These are phyloP conservation scores for Boletus pseudo-olivaceus DNA, from an alignment of 768 basidiomycete species.

Conservation along the genomic window DNA sequence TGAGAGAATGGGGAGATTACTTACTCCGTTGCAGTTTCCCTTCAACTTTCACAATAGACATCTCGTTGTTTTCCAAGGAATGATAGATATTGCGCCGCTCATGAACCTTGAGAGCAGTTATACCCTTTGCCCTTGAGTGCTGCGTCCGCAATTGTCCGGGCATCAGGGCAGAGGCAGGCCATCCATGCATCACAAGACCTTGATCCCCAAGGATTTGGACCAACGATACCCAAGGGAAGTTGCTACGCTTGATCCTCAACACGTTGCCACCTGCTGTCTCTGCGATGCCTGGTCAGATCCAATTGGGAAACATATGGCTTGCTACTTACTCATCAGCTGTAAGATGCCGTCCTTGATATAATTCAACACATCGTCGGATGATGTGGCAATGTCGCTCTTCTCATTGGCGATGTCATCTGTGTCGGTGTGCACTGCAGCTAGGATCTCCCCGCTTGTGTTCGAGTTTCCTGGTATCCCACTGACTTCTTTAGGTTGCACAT, in stretches of 20 bases:
- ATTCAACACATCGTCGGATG: neutral
- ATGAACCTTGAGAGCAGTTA: constrained; percentile 2
- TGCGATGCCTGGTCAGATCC: too few species aligned
- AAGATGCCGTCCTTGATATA: too few species aligned
- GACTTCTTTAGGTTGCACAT: too few species aligned
- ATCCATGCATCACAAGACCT: constrained; percentile 2
- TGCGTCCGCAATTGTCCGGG: neutral
- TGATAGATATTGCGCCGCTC: neutral
- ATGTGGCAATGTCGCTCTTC: neutral
- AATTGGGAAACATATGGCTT: too few species aligned
- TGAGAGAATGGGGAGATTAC: neutral
- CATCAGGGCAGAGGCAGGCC: neutral
- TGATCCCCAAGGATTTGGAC: neutral
- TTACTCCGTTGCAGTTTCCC: neutral
- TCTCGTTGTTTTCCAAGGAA: neutral
- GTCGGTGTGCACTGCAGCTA: neutral
- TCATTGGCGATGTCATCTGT: neutral
- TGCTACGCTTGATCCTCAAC: neutral
- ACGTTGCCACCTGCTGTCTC: neutral
- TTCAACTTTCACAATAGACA: neutral
- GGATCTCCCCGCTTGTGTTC: too few species aligned
- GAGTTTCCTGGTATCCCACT: neutral
- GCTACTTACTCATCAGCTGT: too few species aligned
- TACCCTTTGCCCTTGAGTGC: neutral
- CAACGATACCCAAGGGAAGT: too few species aligned